phyloP scores from a whole-genome alignment of 1,284 basidiomycete species.

The Ceratobasidium sp. region DNA sequence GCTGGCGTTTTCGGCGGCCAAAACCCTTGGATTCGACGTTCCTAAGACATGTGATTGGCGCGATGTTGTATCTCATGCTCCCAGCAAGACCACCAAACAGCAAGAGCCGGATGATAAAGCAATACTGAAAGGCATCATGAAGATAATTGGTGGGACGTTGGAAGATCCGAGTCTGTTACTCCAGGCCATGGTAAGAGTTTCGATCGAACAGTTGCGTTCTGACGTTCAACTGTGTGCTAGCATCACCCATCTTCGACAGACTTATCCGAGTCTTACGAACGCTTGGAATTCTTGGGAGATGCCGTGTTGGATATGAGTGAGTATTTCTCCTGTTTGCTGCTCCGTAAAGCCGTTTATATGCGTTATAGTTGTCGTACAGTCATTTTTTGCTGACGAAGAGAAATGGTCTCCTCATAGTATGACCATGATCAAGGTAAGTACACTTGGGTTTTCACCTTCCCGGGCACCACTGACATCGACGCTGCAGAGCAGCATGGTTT shows the following conservation, averaged over 20 bases:
- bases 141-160: slow-evolving; percentile 70
- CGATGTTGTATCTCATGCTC: slow-evolving; percentile 68
- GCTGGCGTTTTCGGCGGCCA: slow-evolving; percentile 66
- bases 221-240: slow-evolving; percentile 53
- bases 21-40: slow-evolving; percentile 70
- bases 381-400: slow-evolving; percentile 71
- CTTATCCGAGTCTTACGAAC: slow-evolving; percentile 68
- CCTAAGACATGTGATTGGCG: slow-evolving; percentile 71
- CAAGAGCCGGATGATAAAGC: slow-evolving; percentile 45
- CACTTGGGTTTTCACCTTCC: neutral
- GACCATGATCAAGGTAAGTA: slow-evolving; percentile 74
- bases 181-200: slow-evolving; percentile 71
- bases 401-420: slow-evolving; percentile 74
- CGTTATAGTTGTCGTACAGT: slow-evolving; percentile 71
- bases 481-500: slow-evolving; percentile 79
- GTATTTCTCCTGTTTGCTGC: slow-evolving; percentile 50
- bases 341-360: slow-evolving; percentile 28
- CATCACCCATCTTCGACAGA: slow-evolving; percentile 71
- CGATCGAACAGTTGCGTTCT: neutral
- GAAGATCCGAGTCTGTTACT: slow-evolving; percentile 68
- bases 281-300: slow-evolving; percentile 84
- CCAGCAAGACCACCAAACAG: slow-evolving; percentile 59
- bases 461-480: slow-evolving; percentile 9
- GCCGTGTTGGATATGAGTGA: slow-evolving; percentile 80
- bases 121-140: slow-evolving; percentile 65